Conservation (phyloP, 441 rosid genomes). For the Jatropha multifida region DNA sequence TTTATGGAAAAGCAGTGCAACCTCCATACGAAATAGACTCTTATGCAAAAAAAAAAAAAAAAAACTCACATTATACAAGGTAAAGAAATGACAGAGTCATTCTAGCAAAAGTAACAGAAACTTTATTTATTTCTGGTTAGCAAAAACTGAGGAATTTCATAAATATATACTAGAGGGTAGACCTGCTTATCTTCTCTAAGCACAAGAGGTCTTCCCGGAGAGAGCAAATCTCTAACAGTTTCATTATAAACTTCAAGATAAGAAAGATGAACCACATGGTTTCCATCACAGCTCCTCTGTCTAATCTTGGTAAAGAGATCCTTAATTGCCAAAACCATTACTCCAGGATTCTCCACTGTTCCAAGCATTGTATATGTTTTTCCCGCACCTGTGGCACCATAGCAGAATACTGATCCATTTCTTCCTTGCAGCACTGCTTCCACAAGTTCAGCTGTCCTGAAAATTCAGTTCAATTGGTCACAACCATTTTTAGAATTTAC, state of each 20-base stretch:
- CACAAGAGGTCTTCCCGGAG: slow-evolving; percentile 93
- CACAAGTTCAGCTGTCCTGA: slow-evolving; percentile 86
- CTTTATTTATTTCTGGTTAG: neutral
- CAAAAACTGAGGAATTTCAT: neutral
- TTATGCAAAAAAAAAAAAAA: neutral
- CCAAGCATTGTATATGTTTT: slow-evolving; percentile 96
- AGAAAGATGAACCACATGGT: slow-evolving; percentile 82
- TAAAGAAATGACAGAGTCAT: neutral
- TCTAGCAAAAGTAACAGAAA: neutral
- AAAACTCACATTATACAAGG: neutral
- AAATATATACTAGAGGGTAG: neutral
- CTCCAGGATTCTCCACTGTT: slow-evolving; percentile 86
- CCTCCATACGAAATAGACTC: too few species aligned
- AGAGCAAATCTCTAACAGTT: slow-evolving; percentile 88
- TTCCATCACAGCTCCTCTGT: slow-evolving; percentile 81
- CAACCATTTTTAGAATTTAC: neutral
- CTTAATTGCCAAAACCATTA: slow-evolving; percentile 96
- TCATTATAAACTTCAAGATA: slow-evolving; percentile 96
- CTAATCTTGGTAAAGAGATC: slow-evolving; percentile 84
- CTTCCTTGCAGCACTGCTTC: slow-evolving; percentile 90
- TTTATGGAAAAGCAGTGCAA: too few species aligned
- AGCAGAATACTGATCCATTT: slow-evolving; percentile 95
- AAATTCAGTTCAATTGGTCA: slow-evolving; percentile 23
- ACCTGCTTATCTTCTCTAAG: slow-evolving; percentile 97
- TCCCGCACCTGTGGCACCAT: slow-evolving; percentile 97